Evolutionary conservation across 192 early-diverging fungal genomes (phyloP), one percentile per base, ranked within the genome.

Genomic region (Backusella australiensis): DNA sequence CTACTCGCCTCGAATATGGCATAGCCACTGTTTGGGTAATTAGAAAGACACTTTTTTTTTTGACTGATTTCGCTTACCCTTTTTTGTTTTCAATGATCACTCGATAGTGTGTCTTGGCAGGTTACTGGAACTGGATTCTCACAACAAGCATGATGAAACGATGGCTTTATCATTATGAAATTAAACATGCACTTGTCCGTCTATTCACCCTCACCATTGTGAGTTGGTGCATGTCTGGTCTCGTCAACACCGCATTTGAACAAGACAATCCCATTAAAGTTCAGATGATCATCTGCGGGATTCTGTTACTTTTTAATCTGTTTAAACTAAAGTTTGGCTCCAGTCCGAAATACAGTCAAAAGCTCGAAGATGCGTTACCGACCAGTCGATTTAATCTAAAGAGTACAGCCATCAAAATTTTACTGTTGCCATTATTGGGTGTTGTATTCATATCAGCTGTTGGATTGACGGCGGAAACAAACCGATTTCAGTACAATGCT

Each of bases 131-230:
- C 71, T 86, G 81, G 71, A 84, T 85, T 71, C 59, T 90, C 11
- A 85, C 85, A 7, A 88, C 84, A 23, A 85, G 84, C 74, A 81
- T 90, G 81, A 87, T 86, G 73, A 82, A 85, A 23, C 78, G 89
- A 42, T 90, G 87, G 89, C 82, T 88, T 36, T 87, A 84, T 67
- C 85, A 86, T 77, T 88, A 90, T 56, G 89, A 90, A 59, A 79
- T 86, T 4, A 82, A 78, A 1, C 84, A 81, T 34, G 83, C 87
- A 36, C 82, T 88, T 29, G 80, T 87, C 52, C 87, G 89, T 9
- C 73, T 90, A 23, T 81, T 88, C 38, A 87, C 87, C 0, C 78
- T 90, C 11, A 85, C 81, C 19, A 82, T 82, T 23, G 81, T 90
- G 15, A 86, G 80, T 36, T 90, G 87, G 87, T 87, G 85, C 26